Evolutionary conservation across 805 yeast genomes (phyloP), one percentile per base, ranked within the genome.

Genomic region (Sungouiozyma intestinalis): DNA sequence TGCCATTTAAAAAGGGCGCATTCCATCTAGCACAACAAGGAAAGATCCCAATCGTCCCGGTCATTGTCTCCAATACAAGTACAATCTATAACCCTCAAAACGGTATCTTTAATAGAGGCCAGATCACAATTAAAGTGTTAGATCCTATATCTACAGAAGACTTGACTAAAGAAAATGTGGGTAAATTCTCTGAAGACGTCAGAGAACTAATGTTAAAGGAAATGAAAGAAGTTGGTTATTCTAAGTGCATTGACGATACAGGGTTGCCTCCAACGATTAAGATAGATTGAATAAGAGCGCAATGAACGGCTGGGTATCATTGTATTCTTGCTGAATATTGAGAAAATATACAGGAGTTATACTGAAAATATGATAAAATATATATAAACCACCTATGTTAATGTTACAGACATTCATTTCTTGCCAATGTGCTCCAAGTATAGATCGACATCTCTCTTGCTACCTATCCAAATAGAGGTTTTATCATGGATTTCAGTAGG

Each of bases 1-100:
- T 86, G 39, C 94, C 95, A 1, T 86, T 92, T 67, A 92, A 92
- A 64, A 92, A 92, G 60, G 99, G 99, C 42, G 97, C 97, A 0
- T 92, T 92, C 78, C 97, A 92, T 64, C 73, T 92, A 57, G 99
- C 99, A 6, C 82, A 84, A 48, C 95, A 87, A 64, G 94, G 94
- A 4, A 77, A 77, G 35, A 79, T 90, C 32, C 97, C 97, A 16
- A 70, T 92, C 40, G 76, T 92, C 18, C 98, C 99, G 7, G 69
- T 83, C 40, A 94, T 85, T 13, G 87, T 85, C 8, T 76, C 90
- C 27, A 92, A 92, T 67, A 85, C 94, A 41, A 79, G 94, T 3
- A 73, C 77, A 24, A 61, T 92, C 38, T 73, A 84, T 66, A 74
- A 76, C 55, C 63, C 81, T 39, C 73, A 72, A 48, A 63, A 69